phyloP scores from a whole-genome alignment of 176 grass and related monocot genomes.

The Oryza rufipogon region DNA sequence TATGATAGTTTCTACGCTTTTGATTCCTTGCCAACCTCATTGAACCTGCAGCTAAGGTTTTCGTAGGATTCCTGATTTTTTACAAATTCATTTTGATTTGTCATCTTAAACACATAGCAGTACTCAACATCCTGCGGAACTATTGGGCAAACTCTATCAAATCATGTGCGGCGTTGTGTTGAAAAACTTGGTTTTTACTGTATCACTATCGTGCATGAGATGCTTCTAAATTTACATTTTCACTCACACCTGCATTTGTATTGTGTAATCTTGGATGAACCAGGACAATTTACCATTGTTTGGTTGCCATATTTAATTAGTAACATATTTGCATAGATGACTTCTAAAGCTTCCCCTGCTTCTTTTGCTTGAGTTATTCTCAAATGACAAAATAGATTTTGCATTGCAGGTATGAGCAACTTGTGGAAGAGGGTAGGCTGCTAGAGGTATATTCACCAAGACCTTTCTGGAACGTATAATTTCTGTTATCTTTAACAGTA shows the following conservation, averaged over 20 bases:
- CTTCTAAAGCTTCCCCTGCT: not conserved
- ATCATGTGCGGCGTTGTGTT: not conserved
- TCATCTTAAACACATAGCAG: not conserved
- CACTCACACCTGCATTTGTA: slow-evolving; percentile 9
- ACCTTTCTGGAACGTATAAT: not conserved
- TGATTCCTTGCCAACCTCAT: not conserved
- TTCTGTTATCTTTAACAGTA: not conserved
- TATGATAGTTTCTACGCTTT: not conserved
- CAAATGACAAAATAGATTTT: slow-evolving; percentile 28
- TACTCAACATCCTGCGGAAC: not conserved
- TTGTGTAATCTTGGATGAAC: not conserved
- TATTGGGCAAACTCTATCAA: not conserved
- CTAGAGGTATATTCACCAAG: slow-evolving; percentile 68
- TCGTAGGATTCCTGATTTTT: not conserved
- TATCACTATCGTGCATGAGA: not conserved
- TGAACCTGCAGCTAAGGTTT: not conserved
- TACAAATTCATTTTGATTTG: not conserved
- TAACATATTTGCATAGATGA: not conserved
- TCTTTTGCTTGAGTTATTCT: slow-evolving; percentile 16
- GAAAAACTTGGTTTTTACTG: not conserved
- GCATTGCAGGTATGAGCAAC: slow-evolving; percentile 83
- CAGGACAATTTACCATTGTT: not conserved
- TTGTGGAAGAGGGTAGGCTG: slow-evolving; percentile 84
- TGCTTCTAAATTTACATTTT: slow-evolving; percentile 17
- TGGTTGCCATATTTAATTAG: not conserved